Conservation (phyloP, 345 rosid species). For the Cardiospermum halicacabum region DNA sequence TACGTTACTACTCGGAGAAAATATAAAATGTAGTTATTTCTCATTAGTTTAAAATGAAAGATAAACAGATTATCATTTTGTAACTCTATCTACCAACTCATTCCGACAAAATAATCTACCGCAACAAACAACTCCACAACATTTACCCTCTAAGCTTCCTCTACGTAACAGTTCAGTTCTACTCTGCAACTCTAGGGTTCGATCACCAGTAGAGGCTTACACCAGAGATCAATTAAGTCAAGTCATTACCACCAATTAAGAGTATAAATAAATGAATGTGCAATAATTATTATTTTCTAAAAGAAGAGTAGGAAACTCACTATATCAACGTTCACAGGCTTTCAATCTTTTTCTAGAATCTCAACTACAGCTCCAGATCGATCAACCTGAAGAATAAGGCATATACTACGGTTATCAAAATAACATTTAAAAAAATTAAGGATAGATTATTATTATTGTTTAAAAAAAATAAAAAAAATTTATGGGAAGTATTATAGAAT, state of each 20-base stretch:
- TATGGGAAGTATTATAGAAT: too few relatives aligned
- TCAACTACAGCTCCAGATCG: constrained; percentile 74
- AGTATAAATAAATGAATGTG: neutral
- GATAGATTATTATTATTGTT: too few relatives aligned
- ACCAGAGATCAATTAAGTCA: constrained; percentile 1
- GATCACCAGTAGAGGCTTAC: constrained; percentile 72
- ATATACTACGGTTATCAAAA: constrained; percentile 4
- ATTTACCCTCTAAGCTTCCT: too few relatives aligned
- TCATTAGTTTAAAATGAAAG: neutral
- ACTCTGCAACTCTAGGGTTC: constrained; percentile 41
- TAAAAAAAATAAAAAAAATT: too few relatives aligned
- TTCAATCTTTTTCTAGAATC: constrained; percentile 60
- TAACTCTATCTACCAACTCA: too few relatives aligned
- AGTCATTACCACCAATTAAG: neutral
- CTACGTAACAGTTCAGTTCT: constrained; percentile 1
- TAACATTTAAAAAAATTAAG: too few relatives aligned
- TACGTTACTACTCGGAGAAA: neutral
- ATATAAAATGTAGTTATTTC: neutral
- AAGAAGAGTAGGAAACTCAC: constrained; percentile 35
- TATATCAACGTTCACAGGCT: constrained; percentile 61
- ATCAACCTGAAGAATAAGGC: constrained; percentile 54
- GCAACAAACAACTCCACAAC: too few relatives aligned
- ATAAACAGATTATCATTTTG: neutral
- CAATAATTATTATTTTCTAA: neutral
- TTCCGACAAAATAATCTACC: too few relatives aligned